A percentile compares a stretch with the other conserved stretches of the same genome.
Evolutionary conservation across 2,329 filamentous ascomycete species (phyloP).

Genomic region (Aureobasidium sp.): DNA sequence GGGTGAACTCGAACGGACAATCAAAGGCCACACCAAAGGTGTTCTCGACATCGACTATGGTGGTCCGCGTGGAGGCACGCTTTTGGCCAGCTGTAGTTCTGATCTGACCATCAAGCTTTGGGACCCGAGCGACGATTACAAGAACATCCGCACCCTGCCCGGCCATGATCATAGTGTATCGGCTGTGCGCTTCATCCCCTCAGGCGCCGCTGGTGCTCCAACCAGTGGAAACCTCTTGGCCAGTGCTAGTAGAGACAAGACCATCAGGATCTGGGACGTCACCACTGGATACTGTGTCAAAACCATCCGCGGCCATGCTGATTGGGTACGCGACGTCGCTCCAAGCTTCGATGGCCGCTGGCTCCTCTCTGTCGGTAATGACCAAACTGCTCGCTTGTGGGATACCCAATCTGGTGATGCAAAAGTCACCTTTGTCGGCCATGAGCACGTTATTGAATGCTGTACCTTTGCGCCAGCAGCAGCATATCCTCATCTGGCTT

Average conservation of each 20-base stretch:
- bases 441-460: constrained; percentile 80
- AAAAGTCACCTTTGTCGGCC: constrained; percentile 72
- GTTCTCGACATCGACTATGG: constrained; percentile 87
- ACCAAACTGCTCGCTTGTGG: constrained; percentile 76
- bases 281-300: constrained; percentile 87
- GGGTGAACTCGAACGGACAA: constrained; percentile 78
- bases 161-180: constrained; percentile 91
- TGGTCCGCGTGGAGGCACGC: constrained; percentile 67
- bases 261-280: constrained; percentile 83
- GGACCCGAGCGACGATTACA: constrained; percentile 88
- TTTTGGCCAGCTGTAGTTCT: constrained; percentile 76
- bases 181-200: constrained; percentile 79
- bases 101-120: constrained; percentile 92
- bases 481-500: constrained; percentile 66
- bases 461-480: constrained; percentile 75
- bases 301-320: constrained; percentile 75
- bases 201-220: constrained; percentile 66
- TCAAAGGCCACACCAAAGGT: constrained; percentile 85
- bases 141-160: constrained; percentile 83
- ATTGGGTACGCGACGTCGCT: constrained; percentile 84
- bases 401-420: constrained; percentile 67
- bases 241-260: constrained; percentile 76
- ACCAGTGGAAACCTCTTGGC: constrained; percentile 79
- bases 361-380: constrained; percentile 73
- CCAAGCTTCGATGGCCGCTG: constrained; percentile 77